These are phyloP conservation scores for Solanum medicagineum DNA, from an alignment of 257 asterid genomes.

Conservation along the genomic window DNA sequence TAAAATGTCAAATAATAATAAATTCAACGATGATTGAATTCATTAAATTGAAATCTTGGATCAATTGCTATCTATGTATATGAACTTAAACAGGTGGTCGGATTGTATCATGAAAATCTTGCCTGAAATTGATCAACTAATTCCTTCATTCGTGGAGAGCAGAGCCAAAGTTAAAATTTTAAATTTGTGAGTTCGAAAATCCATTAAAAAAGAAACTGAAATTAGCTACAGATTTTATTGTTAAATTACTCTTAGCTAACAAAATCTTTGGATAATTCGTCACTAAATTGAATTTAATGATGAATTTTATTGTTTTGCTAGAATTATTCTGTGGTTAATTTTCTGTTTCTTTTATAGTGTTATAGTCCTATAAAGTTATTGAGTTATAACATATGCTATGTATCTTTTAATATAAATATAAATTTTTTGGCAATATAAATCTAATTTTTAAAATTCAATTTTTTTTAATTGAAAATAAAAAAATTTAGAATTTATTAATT, in stretches of 20 bases:
- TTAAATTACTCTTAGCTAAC: background rate
- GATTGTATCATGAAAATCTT: background rate
- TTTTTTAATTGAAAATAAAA: background rate
- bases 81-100: background rate
- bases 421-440: background rate
- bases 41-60: background rate
- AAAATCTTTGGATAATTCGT: background rate
- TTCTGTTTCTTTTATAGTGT: background rate
- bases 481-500: background rate
- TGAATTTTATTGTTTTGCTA: too few species aligned
- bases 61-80: background rate
- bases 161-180: fast-evolving
- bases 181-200: background rate
- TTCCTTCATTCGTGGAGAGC: background rate
- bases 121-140: background rate
- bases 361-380: background rate
- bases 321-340: too few species aligned
- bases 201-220: background rate
- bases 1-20: background rate
- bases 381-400: background rate
- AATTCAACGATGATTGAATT: background rate
- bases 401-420: background rate
- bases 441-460: too few species aligned
- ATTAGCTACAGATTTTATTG: background rate
- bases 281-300: background rate